A percentile compares a stretch with the other conserved stretches of the same genome.
These are phyloP conservation scores for Flaveria floridana DNA, from an alignment of 140 eudicot genomes.

Conservation along the genomic window DNA sequence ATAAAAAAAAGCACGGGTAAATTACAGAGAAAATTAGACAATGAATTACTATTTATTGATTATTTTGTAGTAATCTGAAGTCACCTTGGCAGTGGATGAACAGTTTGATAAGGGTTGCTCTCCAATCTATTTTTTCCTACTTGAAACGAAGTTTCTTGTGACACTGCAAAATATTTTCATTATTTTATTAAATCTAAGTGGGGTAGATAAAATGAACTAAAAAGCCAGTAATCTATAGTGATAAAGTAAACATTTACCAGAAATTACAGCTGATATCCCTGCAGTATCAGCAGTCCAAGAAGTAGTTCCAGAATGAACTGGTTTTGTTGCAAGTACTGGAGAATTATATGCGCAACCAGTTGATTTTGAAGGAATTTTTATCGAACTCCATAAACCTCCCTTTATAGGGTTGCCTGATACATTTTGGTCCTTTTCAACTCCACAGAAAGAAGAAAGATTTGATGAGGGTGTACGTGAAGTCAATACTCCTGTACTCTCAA, in stretches of 20 bases:
- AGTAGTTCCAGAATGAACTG: slow-evolving; percentile 30
- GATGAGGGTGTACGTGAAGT: slow-evolving; percentile 31
- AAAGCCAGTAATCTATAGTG: slow-evolving; percentile 9
- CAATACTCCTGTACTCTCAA: slow-evolving; percentile 26
- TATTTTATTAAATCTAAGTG: slow-evolving; percentile 22
- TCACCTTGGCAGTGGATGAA: slow-evolving; percentile 52
- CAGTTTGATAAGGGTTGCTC: slow-evolving; percentile 30
- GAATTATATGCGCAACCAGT: slow-evolving; percentile 22
- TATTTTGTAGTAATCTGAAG: slow-evolving; percentile 11
- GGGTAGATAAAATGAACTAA: slow-evolving; percentile 15
- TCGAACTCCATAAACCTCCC: slow-evolving; percentile 23
- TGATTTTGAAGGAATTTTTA: slow-evolving; percentile 34
- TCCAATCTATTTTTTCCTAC: slow-evolving; percentile 27
- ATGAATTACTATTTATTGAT: slow-evolving; percentile 19
- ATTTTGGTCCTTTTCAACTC: slow-evolving; percentile 30
- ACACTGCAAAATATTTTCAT: slow-evolving; percentile 26
- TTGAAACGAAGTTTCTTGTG: slow-evolving; percentile 34
- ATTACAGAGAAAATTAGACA: slow-evolving; percentile 9
- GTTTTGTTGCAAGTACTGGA: slow-evolving; percentile 31
- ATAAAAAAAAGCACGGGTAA: neutral
- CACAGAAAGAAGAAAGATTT: slow-evolving; percentile 31
- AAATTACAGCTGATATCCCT: slow-evolving; percentile 32
- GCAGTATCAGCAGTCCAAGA: slow-evolving; percentile 25
- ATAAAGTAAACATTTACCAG: slow-evolving; percentile 33
- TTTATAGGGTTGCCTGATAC: slow-evolving; percentile 14